A percentile compares a stretch with the other conserved stretches of the same genome.
Evolutionary conservation across 805 yeast species (phyloP).

Genomic region (Metschnikowia kofuensis): DNA sequence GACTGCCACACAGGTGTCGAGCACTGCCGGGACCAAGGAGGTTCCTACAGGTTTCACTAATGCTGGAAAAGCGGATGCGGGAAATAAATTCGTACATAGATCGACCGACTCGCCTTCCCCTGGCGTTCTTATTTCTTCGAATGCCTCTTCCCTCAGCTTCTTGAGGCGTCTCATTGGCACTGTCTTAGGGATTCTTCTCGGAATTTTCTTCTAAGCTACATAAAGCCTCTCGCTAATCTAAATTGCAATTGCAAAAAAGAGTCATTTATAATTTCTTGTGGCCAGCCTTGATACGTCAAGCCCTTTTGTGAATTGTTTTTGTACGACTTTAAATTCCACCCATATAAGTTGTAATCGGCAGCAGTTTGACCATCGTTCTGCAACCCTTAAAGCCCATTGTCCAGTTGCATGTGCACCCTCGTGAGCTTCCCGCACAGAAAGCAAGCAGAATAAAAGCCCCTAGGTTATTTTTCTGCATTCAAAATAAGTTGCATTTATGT

Average conservation of each 20-base stretch:
- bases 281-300: background rate
- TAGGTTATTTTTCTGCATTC: constrained; percentile 45
- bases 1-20: background rate
- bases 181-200: constrained; percentile 9
- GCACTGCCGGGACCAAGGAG: constrained; percentile 2
- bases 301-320: background rate
- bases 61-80: background rate
- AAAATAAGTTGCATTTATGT: constrained; percentile 48
- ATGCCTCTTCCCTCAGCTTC: constrained; percentile 9
- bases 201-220: constrained; percentile 9
- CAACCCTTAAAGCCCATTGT: no score
- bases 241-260: background rate
- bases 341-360: no score
- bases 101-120: constrained; percentile 1
- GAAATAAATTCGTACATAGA: background rate
- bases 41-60: background rate
- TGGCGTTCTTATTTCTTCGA: constrained; percentile 6
- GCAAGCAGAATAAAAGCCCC: background rate
- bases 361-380: no score
- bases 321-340: no score
- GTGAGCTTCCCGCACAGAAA: no score
- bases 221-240: constrained; percentile 1
- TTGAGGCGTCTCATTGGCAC: constrained; percentile 12
- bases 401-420: no score
- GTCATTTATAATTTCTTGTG: no score